A percentile compares a stretch with the other conserved stretches of the same genome.
Evolutionary conservation across 1,284 basidiomycete genomes (phyloP).

Genomic region (Malassezia dermatis): DNA sequence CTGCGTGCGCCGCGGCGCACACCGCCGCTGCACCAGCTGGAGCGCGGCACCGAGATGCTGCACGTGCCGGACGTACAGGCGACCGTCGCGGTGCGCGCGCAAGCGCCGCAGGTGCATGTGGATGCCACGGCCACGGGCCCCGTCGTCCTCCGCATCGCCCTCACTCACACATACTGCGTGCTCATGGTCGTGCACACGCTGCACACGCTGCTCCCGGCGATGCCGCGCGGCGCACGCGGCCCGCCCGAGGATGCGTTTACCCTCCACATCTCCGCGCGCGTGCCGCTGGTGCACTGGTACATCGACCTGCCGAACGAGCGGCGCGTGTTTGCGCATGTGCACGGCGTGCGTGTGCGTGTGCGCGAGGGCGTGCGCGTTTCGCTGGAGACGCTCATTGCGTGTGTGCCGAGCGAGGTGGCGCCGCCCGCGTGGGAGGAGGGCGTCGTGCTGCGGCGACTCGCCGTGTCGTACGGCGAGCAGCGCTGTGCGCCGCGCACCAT

Average conservation of each 20-base stretch:
- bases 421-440: conserved; percentile 68
- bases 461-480: conserved; percentile 19
- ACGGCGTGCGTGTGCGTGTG: conserved; percentile 16
- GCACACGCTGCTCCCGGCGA: conserved; percentile 46
- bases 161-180: conserved; percentile 64
- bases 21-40: conserved; percentile 43
- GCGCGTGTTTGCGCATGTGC: conserved; percentile 2
- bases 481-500: conserved; percentile 19
- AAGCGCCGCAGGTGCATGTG: conserved; percentile 28
- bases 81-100: conserved; percentile 23
- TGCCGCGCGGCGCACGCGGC: background rate
- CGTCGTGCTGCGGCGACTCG: conserved; percentile 56
- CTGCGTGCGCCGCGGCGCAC: conserved; percentile 1
- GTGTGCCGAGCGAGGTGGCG: conserved; percentile 47
- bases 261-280: background rate
- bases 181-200: conserved; percentile 60
- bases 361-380: conserved; percentile 29
- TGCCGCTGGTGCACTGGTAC: conserved; percentile 24
- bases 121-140: conserved; percentile 49
- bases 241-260: background rate
- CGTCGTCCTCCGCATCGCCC: conserved; percentile 54
- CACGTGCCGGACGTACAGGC: conserved; percentile 38
- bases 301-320: conserved; percentile 1
- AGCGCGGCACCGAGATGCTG: conserved; percentile 11
- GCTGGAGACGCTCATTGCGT: conserved; percentile 50